A percentile compares a stretch with the other conserved stretches of the same genome.
These are phyloP conservation scores for Trypanosoma boissoni DNA, from an alignment of 208 protist species.

Conservation along the genomic window DNA sequence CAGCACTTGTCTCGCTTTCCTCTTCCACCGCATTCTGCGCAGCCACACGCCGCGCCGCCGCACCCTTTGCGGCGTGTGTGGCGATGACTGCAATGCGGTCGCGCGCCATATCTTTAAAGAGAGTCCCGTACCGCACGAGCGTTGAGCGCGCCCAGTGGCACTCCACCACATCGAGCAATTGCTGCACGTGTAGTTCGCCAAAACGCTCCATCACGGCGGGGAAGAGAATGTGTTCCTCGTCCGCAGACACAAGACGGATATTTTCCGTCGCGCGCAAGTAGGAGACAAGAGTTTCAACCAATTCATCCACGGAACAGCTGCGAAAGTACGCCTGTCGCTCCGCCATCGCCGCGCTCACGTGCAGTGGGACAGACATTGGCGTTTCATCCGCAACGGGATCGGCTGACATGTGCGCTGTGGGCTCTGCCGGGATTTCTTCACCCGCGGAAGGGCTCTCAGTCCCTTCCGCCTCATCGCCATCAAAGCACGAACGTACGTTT, in stretches of 20 bases:
- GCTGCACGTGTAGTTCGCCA: constrained; percentile 37
- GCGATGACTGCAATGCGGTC: constrained; percentile 67
- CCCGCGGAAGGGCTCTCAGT: no score
- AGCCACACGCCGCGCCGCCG: not conserved
- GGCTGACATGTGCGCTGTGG: not conserved
- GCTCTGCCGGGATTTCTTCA: no score
- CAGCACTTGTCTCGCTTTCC: constrained; percentile 1
- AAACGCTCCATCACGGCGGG: constrained; percentile 59
- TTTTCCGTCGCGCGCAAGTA: constrained; percentile 59
- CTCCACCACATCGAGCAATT: constrained; percentile 64
- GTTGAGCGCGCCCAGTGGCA: constrained; percentile 68
- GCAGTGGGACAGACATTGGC: not conserved
- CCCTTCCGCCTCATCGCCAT: constrained; percentile 3
- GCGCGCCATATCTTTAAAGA: constrained; percentile 52
- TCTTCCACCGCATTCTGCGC: constrained; percentile 1
- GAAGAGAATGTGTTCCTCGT: constrained; percentile 72
- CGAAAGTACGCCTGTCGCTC: constrained; percentile 26
- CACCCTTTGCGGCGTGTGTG: constrained; percentile 25
- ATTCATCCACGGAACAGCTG: constrained; percentile 3
- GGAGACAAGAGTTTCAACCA: constrained; percentile 33
- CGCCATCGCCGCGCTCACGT: not conserved
- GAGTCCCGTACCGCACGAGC: constrained; percentile 61
- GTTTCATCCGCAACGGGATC: not conserved
- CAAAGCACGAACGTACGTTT: not conserved
- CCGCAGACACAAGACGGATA: constrained; percentile 40